Percentiles rank a stretch among this genome's conserved stretches.
These are phyloP conservation scores for Neonectria ditissima DNA, from an alignment of 2,329 filamentous ascomycete species.

Conservation along the genomic window DNA sequence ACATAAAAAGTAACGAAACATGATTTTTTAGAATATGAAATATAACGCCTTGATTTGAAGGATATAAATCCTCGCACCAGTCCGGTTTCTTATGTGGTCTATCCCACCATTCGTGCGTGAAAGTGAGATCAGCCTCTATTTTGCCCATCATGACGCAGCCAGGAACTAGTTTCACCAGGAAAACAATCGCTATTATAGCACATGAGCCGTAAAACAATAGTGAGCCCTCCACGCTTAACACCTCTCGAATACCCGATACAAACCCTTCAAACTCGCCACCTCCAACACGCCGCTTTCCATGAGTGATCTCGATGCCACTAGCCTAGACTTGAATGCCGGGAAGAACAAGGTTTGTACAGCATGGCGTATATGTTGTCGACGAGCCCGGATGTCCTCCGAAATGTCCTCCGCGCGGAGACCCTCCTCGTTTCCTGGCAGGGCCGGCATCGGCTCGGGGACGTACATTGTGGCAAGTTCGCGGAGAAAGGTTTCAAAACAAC, in stretches of 20 bases:
- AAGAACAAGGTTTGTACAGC: slow-evolving; percentile 90
- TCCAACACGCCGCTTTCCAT: slow-evolving; percentile 83
- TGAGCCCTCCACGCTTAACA: slow-evolving; percentile 66
- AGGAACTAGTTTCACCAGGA: slow-evolving; percentile 5
- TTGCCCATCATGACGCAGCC: slow-evolving; percentile 4
- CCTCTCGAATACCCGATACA: slow-evolving; percentile 95
- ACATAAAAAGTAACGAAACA: slow-evolving; percentile 14
- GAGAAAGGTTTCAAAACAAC: slow-evolving; percentile 88
- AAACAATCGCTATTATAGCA: slow-evolving; percentile 7
- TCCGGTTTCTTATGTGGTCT: not conserved
- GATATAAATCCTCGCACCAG: not conserved
- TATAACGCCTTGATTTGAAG: not conserved
- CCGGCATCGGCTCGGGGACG: slow-evolving; percentile 84
- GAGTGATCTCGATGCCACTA: slow-evolving; percentile 84
- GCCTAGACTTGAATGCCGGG: slow-evolving; percentile 83
- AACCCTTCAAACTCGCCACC: slow-evolving; percentile 88
- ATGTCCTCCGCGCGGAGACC: slow-evolving; percentile 52
- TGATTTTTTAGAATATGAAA: not conserved
- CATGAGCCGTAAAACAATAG: not conserved
- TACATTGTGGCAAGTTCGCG: slow-evolving; percentile 90
- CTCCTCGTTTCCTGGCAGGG: slow-evolving; percentile 52
- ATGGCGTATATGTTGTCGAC: slow-evolving; percentile 77
- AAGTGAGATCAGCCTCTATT: not conserved
- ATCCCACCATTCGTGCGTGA: slow-evolving; percentile 7
- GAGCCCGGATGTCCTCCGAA: slow-evolving; percentile 64